A percentile compares a stretch with the other conserved stretches of the same genome.
These are phyloP conservation scores for Coemansia sp. DNA, from an alignment of 192 early-diverging fungal species.

Conservation along the genomic window DNA sequence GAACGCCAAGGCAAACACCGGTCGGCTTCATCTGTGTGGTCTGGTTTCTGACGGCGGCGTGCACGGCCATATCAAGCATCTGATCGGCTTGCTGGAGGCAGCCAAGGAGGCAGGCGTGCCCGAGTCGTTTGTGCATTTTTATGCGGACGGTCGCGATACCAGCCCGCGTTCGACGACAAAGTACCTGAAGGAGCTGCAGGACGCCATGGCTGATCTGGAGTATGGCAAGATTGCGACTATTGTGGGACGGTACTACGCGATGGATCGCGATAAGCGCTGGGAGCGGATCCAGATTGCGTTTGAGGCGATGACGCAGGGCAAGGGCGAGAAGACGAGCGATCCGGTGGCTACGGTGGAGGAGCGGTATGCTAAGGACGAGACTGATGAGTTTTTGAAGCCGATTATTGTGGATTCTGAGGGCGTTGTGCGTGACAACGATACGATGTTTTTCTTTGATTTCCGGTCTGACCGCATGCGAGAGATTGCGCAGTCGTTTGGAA, in stretches of 20 bases:
- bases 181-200: slow-evolving; percentile 75
- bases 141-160: slow-evolving; percentile 97
- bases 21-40: slow-evolving; percentile 89
- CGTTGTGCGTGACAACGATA: slow-evolving; percentile 81
- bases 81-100: slow-evolving; percentile 75
- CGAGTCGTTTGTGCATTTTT: slow-evolving; percentile 90
- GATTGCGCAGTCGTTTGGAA: slow-evolving; percentile 80
- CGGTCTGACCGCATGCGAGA: slow-evolving; percentile 98
- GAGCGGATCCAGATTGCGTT: slow-evolving; percentile 95
- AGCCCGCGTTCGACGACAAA: slow-evolving; percentile 80
- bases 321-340: slow-evolving; percentile 73
- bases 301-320: slow-evolving; percentile 79
- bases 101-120: slow-evolving; percentile 86
- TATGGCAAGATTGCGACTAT: slow-evolving; percentile 94
- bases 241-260: slow-evolving; percentile 97
- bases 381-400: slow-evolving; percentile 99
- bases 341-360: slow-evolving; percentile 71
- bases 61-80: slow-evolving; percentile 93
- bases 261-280: slow-evolving; percentile 99
- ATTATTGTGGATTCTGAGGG: slow-evolving; percentile 84
- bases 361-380: slow-evolving; percentile 84
- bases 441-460: slow-evolving; percentile 98
- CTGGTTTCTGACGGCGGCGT: slow-evolving; percentile 98
- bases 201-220: slow-evolving; percentile 55
- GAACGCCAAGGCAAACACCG: slow-evolving; percentile 76